Evolutionary conservation across 2,329 filamentous ascomycete species (phyloP), one percentile per base, ranked within the genome.

Genomic region (Graphiopsis chlorocephala): DNA sequence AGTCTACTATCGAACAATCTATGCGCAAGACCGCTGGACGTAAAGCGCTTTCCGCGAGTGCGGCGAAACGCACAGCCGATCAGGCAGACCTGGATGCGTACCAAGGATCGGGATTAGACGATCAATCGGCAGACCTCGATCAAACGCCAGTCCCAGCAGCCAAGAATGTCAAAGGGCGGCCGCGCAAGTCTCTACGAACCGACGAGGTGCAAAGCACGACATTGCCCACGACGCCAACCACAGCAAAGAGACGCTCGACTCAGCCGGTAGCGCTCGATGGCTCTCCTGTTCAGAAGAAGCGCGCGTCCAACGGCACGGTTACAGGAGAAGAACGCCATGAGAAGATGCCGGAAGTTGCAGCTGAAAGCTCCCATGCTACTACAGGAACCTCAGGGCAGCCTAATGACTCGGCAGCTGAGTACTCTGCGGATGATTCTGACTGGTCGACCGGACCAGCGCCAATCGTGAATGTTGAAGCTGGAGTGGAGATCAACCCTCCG

Each of bases 401-500:
- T 23, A 4, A 56, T 20, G 31, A 29, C 0, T 28, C 14, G 12
- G 23, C 35, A 25, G 14, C 23, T n/a, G 20, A 15, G 26, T 12
- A 28, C 59, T 66, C 25, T 4, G 33, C 55, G 14, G 31, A 35
- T n/a, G 38, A 68, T 31, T 65, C 67, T 15, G 14, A 45, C 20
- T 33, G 35, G 25, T 20, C 20, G 20, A 15, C 55, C 28, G 23
- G 38, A 26, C 55, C 31, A 25, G 55, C 25, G 11, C 55, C 55
- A 45, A 11, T 26, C 20, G 55, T 61, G 11, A 23, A 33, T 12
- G 31, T 61, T 28, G 8, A 69, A 4, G 74, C 78, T 38, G 80
- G 80, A 0, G 61, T 82, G 0, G 81, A 81, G 65, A 71, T 82
- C 61, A 78, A 83, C 64, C 79, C 80, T n/a, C 78, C 77, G 26